Conservation (phyloP, 441 rosid species). For the Manihot esculenta region DNA sequence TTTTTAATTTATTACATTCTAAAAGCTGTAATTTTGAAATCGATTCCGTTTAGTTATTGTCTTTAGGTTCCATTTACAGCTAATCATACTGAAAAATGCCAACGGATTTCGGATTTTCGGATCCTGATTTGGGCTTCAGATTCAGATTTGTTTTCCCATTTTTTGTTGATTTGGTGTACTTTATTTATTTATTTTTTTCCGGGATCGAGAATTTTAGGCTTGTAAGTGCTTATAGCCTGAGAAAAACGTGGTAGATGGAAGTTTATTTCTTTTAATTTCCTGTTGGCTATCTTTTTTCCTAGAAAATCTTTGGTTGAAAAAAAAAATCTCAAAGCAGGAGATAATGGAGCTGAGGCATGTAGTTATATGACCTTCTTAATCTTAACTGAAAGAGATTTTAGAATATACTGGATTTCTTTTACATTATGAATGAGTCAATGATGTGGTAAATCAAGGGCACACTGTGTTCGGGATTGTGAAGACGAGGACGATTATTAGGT, state of each 20-base stretch:
- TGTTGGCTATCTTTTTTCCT: neutral
- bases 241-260: neutral
- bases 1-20: neutral
- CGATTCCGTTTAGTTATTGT: neutral
- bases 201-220: neutral
- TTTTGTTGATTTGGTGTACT: neutral
- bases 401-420: neutral
- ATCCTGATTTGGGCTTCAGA: constrained; percentile 9
- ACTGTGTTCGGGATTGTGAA: neutral
- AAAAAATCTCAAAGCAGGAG: neutral
- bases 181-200: neutral
- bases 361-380: neutral
- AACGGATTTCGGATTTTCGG: constrained; percentile 4
- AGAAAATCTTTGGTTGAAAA: neutral
- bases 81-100: neutral
- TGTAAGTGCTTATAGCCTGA: neutral
- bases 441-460: neutral
- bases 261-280: neutral
- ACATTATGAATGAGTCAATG: neutral
- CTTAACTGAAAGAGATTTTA: neutral
- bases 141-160: neutral
- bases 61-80: neutral
- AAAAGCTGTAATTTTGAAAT: neutral
- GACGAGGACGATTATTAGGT: neutral
- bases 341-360: neutral